Base-by-base conservation (phyloP, 768 basidiomycete species). In the Tubosaeta sp. region DNA sequence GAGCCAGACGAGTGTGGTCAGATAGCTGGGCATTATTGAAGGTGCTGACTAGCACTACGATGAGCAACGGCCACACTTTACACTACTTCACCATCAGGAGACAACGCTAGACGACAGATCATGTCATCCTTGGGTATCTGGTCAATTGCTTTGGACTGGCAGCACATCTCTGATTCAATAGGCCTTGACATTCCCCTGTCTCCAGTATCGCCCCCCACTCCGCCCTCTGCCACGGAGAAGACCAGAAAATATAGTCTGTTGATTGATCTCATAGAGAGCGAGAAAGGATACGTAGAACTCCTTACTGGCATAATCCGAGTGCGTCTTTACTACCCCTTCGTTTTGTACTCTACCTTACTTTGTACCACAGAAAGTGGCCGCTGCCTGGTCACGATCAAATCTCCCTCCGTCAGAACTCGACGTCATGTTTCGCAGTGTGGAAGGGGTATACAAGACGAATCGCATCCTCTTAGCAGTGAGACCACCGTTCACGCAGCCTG, bases 381-480 rank as follows among this genome's bases (percentile, higher is more conserved):
- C 87, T n/a, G 97, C 97, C 45, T 99, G 97, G 97, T 97, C 95
- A 10, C 77, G 93, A 38, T 81, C 85, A 37, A 97, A 97, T 68
- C 85, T 99, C 35, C 97, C 97, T 16, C 97, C 97, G 14, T 81
- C 81, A 8, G 87, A 91, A 58, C 78, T 99, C 29, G 97, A 99
- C 70, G 71, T 78, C 48, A 95, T 98, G 90, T 99, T 99, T 71
- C 79, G 97, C 57, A 85, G 86, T 59, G 83, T 98, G 47, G 97
- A 99, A 70, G 80, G 79, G 22, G 83, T 98, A 17, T 99, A 94
- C 76, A 89, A 92, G 69, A 88, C 91, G 19, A 97, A 94, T 72
- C 84, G 93, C 51, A 70, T 76, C 1, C 78, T 99, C 54, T 80
- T 91, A 50, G 74, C 78, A 43, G 94, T 95, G 55, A 50, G 59